Evolutionary conservation across 306 rosid genomes (phyloP).

Genomic region (Fragaria iinumae): DNA sequence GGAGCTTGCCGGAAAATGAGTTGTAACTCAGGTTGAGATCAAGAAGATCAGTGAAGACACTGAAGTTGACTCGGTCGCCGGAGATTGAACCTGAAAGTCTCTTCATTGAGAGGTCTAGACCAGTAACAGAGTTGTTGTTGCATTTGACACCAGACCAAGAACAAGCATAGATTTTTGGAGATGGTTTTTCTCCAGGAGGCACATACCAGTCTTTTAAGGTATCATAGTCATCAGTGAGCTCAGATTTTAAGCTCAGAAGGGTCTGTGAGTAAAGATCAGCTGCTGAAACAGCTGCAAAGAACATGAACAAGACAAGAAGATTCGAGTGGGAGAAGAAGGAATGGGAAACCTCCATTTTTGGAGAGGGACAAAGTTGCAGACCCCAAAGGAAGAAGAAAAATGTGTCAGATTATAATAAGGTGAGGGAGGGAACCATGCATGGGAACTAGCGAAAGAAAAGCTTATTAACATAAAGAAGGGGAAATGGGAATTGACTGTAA

Average conservation of each 20-base stretch:
- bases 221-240: conserved; percentile 47
- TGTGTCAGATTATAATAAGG: conserved; percentile 38
- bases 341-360: conserved; percentile 65
- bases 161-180: conserved; percentile 58
- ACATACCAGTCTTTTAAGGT: conserved; percentile 67
- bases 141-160: conserved; percentile 88
- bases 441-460: conserved; percentile 71
- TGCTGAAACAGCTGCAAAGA: conserved; percentile 43
- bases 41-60: conserved; percentile 52
- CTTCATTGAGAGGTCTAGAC: conserved; percentile 76
- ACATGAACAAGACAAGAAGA: conserved; percentile 42
- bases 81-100: conserved; percentile 56
- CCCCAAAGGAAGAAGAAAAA: conserved; percentile 42
- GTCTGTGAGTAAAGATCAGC: conserved; percentile 66
- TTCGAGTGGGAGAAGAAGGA: conserved; percentile 34
- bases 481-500: conserved; percentile 31
- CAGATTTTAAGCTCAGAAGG: conserved; percentile 75
- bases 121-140: conserved; percentile 48
- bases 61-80: conserved; percentile 51
- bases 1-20: conserved; percentile 68
- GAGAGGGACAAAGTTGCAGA: conserved; percentile 41
- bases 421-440: conserved; percentile 52
- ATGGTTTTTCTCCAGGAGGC: conserved; percentile 38
- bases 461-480: conserved; percentile 19
- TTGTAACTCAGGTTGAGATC: conserved; percentile 76